A percentile compares a stretch with the other conserved stretches of the same genome.
phyloP scores from a whole-genome alignment of 1,139 yeast species.

The Wickerhamiella pararugosa region DNA sequence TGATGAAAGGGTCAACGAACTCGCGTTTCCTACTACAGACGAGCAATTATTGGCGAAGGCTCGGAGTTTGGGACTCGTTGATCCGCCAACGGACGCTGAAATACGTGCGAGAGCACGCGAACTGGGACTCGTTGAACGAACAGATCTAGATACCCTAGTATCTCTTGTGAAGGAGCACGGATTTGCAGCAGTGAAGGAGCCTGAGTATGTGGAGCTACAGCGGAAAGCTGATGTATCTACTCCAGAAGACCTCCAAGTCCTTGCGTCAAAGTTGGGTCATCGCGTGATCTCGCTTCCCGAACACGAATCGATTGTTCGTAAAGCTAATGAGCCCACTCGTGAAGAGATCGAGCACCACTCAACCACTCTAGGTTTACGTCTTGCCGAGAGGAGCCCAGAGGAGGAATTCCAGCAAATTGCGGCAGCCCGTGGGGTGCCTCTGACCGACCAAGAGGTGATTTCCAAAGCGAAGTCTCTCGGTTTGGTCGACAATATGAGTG shows the following conservation, averaged over 20 bases:
- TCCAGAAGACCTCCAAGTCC: too few species aligned
- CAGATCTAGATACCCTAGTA: too few species aligned
- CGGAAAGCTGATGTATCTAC: too few species aligned
- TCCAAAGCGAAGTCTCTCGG: conserved; percentile 3
- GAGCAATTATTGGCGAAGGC: conserved; percentile 9
- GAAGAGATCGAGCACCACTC: conserved; percentile 21
- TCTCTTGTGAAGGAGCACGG: too few species aligned
- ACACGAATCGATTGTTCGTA: too few species aligned
- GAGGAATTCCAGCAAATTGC: background rate
- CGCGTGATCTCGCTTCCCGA: too few species aligned
- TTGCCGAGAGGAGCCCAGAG: background rate
- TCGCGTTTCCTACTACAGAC: conserved; percentile 9
- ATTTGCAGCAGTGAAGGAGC: too few species aligned
- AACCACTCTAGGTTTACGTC: conserved; percentile 17
- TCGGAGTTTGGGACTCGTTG: conserved; percentile 9
- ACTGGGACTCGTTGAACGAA: background rate
- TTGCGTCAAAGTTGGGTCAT: too few species aligned
- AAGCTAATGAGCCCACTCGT: conserved; percentile 16
- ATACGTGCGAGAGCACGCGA: background rate
- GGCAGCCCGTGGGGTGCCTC: background rate
- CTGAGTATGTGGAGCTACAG: too few species aligned
- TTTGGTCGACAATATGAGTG: conserved; percentile 1
- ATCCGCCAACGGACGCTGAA: conserved; percentile 6
- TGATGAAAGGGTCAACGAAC: conserved; percentile 5
- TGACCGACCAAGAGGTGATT: conserved; percentile 3